Evolutionary conservation across 139 green algal species (phyloP), one percentile per base, ranked within the genome.

Genomic region (Tetradesmus obliquus): DNA sequence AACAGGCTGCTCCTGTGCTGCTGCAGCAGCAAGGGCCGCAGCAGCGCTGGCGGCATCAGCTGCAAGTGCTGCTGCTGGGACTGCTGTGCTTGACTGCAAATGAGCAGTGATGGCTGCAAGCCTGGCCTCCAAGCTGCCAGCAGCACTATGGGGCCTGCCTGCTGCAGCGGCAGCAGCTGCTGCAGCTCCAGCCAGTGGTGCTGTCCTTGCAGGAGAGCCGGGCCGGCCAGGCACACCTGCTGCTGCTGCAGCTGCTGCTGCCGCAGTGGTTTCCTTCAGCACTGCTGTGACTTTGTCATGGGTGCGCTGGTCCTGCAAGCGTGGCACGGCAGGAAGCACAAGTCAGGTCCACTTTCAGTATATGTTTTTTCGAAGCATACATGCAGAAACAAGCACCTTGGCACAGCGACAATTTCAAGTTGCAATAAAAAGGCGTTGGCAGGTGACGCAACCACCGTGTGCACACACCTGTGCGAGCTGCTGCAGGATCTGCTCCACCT

Each of bases 381-480:
- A 45, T 45, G 32, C 32, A 45, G 32, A 45, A 45, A 45, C 32
- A 45, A 45, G 32, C 32, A 45, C 32, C 32, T 45, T 45, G 32
- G 32, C 32, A 45, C 32, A 45, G 32, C 32, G 32, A 45, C 32
- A 45, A 45, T 45, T 45, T 45, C 32, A 45, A 45, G 32, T 45
- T 45, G 32, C 32, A 45, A 45, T 45, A 45, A 45, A 45, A 45
- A 45, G 32, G 32, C 32, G 32, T 45, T 45, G 32, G 32, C 32
- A 45, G 32, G 32, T 45, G 32, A 45, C 32, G 32, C 32, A 45
- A 45, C 32, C 32, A 45, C 32, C 32, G 32, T 45, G 32, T 45
- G 15, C 15, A 76, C 66, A 45, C 45, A 88, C 85, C 74, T 91
- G 54, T 10, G 53, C 5, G 55, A 91, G n/a, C 79, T 91, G n/a